Conservation (phyloP, 352 stramenopile species). For the Globisporangium alternatum region DNA sequence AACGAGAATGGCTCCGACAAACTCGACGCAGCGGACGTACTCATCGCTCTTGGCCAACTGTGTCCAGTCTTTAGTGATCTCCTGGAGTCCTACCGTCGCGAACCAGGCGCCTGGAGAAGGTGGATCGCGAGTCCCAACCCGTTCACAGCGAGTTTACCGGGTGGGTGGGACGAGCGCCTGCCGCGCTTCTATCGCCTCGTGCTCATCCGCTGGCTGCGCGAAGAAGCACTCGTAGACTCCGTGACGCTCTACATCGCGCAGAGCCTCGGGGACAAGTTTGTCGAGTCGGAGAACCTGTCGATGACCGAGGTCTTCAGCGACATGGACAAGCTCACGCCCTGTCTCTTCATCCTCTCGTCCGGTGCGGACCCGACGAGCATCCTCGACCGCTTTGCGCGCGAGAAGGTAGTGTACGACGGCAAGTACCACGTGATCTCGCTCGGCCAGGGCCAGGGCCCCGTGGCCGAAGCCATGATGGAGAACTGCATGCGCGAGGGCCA, state of each 20-base stretch:
- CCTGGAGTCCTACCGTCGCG: slow-evolving; percentile 40
- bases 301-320: slow-evolving; percentile 59
- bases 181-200: slow-evolving; percentile 49
- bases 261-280: slow-evolving; percentile 29
- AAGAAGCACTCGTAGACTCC: slow-evolving; percentile 41
- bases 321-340: slow-evolving; percentile 60
- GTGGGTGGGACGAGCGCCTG: slow-evolving; percentile 28
- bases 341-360: slow-evolving; percentile 73
- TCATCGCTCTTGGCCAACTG: slow-evolving; percentile 28
- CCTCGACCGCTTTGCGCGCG: slow-evolving; percentile 47
- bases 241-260: slow-evolving; percentile 40
- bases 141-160: slow-evolving; percentile 33
- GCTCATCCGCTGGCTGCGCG: slow-evolving; percentile 55
- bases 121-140: slow-evolving; percentile 43
- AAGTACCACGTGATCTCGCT: slow-evolving; percentile 65
- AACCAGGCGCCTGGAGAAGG: slow-evolving; percentile 34
- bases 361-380: slow-evolving; percentile 57
- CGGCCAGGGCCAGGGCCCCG: slow-evolving; percentile 68
- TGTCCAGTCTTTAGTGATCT: slow-evolving; percentile 27
- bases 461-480: slow-evolving; percentile 61
- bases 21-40: slow-evolving; percentile 18
- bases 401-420: slow-evolving; percentile 32
- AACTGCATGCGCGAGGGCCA: slow-evolving; percentile 40
- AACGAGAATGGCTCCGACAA: background rate
- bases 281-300: slow-evolving; percentile 9